Conservation (phyloP, 331 rosid genomes). For the Pyrus hybrid region DNA sequence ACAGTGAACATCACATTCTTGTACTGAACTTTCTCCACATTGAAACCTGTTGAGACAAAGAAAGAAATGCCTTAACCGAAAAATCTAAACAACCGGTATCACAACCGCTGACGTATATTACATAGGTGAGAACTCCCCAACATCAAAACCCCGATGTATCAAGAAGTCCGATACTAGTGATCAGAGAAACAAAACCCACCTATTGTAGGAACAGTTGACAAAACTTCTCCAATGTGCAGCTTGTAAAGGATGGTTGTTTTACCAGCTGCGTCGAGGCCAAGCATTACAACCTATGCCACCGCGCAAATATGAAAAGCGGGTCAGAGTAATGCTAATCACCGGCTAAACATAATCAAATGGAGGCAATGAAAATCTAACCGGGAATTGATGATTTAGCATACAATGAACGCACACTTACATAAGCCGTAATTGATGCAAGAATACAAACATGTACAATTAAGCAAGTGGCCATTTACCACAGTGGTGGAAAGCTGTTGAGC, state of each 20-base stretch:
- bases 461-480: too few relatives aligned
- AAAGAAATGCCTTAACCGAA: background rate
- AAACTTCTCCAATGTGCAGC: slow-evolving; percentile 62
- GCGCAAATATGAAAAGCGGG: slow-evolving; percentile 3
- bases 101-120: background rate
- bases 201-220: slow-evolving; percentile 62
- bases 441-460: background rate
- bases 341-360: background rate
- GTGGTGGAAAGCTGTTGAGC: too few relatives aligned
- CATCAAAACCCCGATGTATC: background rate
- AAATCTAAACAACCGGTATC: background rate
- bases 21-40: slow-evolving; percentile 97
- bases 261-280: slow-evolving; percentile 61
- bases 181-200: slow-evolving; percentile 30
- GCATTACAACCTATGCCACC: slow-evolving; percentile 51
- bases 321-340: background rate
- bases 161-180: background rate
- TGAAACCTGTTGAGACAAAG: slow-evolving; percentile 51
- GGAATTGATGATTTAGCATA: too few relatives aligned
- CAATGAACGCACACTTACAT: background rate
- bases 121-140: background rate
- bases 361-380: too few relatives aligned
- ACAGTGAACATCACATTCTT: slow-evolving; percentile 95
- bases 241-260: slow-evolving; percentile 56
- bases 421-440: background rate